Evolutionary conservation across 208 protist genomes (phyloP).

Genomic region (Crithidia bombi): DNA sequence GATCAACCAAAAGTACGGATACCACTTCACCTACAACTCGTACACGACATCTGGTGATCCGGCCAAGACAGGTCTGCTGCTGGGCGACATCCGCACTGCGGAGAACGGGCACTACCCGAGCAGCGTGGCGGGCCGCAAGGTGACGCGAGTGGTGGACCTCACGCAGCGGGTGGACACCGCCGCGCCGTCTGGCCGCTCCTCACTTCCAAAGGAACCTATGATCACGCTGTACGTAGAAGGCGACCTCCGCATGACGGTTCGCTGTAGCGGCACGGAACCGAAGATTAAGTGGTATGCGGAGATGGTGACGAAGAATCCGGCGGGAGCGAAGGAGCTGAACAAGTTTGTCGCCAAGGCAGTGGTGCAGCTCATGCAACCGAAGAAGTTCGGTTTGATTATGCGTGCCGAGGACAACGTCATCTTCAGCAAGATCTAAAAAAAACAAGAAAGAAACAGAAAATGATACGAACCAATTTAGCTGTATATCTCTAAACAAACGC

Average conservation of each 20-base stretch:
- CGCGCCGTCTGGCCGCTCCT: constrained; percentile 44
- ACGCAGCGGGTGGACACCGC: constrained; percentile 85
- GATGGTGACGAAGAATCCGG: constrained; percentile 47
- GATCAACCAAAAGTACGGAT: constrained; percentile 90
- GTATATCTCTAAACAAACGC: too few species aligned
- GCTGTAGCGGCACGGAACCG: constrained; percentile 97
- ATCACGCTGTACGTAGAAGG: constrained; percentile 97
- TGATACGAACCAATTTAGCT: too few species aligned
- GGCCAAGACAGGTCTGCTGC: constrained; percentile 76
- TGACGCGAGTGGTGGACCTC: constrained; percentile 91
- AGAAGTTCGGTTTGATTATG: constrained; percentile 57
- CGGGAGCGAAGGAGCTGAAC: constrained; percentile 28
- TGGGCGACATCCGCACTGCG: constrained; percentile 72
- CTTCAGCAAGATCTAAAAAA: constrained; percentile 25
- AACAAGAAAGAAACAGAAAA: constrained; percentile 1
- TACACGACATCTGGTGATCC: constrained; percentile 94
- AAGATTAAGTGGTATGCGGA: constrained; percentile 98
- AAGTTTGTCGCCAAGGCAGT: constrained; percentile 57
- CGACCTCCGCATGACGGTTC: constrained; percentile 89
- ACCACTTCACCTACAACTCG: constrained; percentile 89
- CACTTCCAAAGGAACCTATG: constrained; percentile 86
- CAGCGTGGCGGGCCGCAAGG: constrained; percentile 56
- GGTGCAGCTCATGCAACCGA: constrained; percentile 66
- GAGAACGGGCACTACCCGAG: constrained; percentile 48
- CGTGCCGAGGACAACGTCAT: constrained; percentile 32